Conservation (phyloP, 1,284 basidiomycete species). For the Megacollybia platyphylla region DNA sequence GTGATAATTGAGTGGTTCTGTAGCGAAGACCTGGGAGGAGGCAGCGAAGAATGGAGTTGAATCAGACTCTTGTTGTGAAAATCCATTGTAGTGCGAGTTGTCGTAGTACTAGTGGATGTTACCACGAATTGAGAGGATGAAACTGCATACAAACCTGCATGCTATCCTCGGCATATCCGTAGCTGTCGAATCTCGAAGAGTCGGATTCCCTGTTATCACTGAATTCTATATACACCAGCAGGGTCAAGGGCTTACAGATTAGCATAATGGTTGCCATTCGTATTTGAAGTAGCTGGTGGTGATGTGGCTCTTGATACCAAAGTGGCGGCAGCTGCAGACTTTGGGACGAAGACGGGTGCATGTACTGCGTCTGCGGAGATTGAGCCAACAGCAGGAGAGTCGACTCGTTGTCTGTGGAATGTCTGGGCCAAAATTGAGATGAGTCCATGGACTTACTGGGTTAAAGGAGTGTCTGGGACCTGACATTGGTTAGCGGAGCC, state of each 20-base stretch:
- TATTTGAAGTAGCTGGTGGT: background rate
- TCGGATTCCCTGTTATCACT: slow-evolving; percentile 15
- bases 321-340: slow-evolving; percentile 25
- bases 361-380: slow-evolving; percentile 39
- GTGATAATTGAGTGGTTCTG: slow-evolving; percentile 67
- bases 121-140: slow-evolving; percentile 9
- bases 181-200: background rate
- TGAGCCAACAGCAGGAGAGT: slow-evolving; percentile 26
- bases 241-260: background rate
- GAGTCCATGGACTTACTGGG: slow-evolving; percentile 7
- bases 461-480: slow-evolving; percentile 15
- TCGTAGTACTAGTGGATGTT: slow-evolving; percentile 17
- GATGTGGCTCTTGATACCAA: slow-evolving; percentile 6
- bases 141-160: slow-evolving; percentile 10
- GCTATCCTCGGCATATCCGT: too few relatives aligned
- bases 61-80: slow-evolving; percentile 11
- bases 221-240: slow-evolving; percentile 20
- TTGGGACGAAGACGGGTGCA: slow-evolving; percentile 81
- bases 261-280: background rate
- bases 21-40: slow-evolving; percentile 39
- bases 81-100: slow-evolving; percentile 21
- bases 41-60: slow-evolving; percentile 37
- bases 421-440: slow-evolving; percentile 2
- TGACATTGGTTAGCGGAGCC: slow-evolving; percentile 6
- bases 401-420: slow-evolving; percentile 22